phyloP scores from a whole-genome alignment of 2,329 filamentous ascomycete species.

The Aquanectria penicillioides region DNA sequence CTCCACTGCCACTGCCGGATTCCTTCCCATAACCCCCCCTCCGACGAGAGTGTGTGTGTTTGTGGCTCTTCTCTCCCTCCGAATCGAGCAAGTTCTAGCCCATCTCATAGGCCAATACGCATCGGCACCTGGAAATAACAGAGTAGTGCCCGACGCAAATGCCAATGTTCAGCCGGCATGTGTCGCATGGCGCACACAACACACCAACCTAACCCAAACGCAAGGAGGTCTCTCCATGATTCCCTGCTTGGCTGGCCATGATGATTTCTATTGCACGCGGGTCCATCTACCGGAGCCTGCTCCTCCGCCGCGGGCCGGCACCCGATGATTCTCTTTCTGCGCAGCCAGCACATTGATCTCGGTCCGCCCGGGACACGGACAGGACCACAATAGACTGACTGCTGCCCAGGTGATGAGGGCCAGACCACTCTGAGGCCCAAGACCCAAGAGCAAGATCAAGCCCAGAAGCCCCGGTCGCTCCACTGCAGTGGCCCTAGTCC shows the following conservation, averaged over 20 bases:
- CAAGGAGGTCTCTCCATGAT: too few species aligned
- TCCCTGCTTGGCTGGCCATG: too few species aligned
- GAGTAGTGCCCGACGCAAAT: background rate
- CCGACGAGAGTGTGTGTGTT: too few species aligned
- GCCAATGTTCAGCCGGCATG: slow-evolving; percentile 14
- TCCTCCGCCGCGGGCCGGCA: too few species aligned
- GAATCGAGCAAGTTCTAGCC: slow-evolving; percentile 6
- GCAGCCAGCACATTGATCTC: background rate
- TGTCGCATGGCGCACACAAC: slow-evolving; percentile 7
- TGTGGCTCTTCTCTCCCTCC: background rate
- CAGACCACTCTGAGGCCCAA: background rate
- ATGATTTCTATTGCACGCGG: background rate
- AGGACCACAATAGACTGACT: too few species aligned
- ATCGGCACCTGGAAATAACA: slow-evolving; percentile 2
- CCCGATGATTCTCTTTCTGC: background rate
- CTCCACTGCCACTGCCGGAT: too few species aligned
- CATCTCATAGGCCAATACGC: slow-evolving; percentile 1
- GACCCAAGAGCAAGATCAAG: too few species aligned
- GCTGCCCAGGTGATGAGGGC: background rate
- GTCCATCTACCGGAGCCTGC: slow-evolving; percentile 1
- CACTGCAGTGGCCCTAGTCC: slow-evolving; percentile 1
- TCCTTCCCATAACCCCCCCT: too few species aligned
- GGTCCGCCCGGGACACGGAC: too few species aligned
- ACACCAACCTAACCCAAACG: background rate
- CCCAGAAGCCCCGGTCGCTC: slow-evolving; percentile 9